Percentiles rank a stretch among this genome's conserved stretches.
Evolutionary conservation across 2,329 filamentous ascomycete species (phyloP).

Genomic region (Talaromyces amestolkiae): DNA sequence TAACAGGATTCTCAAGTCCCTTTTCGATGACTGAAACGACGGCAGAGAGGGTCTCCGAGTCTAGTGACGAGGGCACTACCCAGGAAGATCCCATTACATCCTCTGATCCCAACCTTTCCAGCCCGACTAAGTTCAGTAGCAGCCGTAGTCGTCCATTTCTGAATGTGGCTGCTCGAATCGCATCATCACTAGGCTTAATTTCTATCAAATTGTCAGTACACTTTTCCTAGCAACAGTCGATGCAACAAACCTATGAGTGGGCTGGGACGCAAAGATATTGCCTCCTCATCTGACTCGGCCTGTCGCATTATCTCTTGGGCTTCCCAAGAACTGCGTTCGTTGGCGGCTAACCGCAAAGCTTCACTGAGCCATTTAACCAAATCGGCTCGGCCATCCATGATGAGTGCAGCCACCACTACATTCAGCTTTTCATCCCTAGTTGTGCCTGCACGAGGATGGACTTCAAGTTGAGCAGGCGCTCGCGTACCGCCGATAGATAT

Average conservation of each 20-base stretch:
- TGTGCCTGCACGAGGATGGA: constrained; percentile 67
- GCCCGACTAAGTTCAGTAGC: constrained; percentile 72
- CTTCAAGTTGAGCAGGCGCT: constrained; percentile 77
- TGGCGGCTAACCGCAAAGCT: constrained; percentile 64
- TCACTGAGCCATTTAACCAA: constrained; percentile 80
- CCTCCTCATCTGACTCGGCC: constrained; percentile 35
- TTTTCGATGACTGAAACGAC: constrained; percentile 70
- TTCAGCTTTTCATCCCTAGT: constrained; percentile 68
- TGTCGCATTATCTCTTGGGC: constrained; percentile 63
- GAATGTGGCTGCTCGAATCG: constrained; percentile 72
- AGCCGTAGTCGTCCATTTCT: constrained; percentile 85
- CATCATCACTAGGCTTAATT: constrained; percentile 63
- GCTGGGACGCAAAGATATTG: constrained; percentile 25
- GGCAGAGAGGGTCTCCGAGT: constrained; percentile 65
- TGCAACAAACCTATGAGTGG: constrained; percentile 48
- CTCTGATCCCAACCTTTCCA: constrained; percentile 63
- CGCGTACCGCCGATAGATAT: constrained; percentile 62
- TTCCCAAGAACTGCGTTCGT: constrained; percentile 75
- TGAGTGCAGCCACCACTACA: constrained; percentile 73
- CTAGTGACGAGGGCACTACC: constrained; percentile 68
- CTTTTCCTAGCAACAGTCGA: neutral
- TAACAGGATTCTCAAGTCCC: constrained; percentile 73
- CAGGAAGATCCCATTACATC: constrained; percentile 75
- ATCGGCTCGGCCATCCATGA: constrained; percentile 75
- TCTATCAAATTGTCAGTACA: constrained; percentile 41